Conservation (phyloP, 371 early-diverging fungal genomes). For the Gilbertella persicaria region DNA sequence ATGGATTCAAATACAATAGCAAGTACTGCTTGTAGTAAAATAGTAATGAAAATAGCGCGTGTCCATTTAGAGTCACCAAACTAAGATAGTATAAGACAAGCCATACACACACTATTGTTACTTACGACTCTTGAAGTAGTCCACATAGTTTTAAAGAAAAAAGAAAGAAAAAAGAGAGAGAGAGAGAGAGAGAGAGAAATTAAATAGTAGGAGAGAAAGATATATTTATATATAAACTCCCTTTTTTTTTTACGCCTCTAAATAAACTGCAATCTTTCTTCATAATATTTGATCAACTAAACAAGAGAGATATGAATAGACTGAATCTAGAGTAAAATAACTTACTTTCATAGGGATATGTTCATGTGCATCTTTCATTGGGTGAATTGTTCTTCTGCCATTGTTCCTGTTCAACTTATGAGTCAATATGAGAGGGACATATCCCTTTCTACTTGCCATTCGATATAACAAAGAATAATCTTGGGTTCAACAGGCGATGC, state of each 20-base stretch:
- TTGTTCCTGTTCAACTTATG: slow-evolving; percentile 18
- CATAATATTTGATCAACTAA: slow-evolving; percentile 31
- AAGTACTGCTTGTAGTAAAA: slow-evolving; percentile 36
- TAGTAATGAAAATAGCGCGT: slow-evolving; percentile 40
- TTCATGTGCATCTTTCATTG: slow-evolving; percentile 29
- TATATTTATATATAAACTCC: neutral
- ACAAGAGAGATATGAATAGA: slow-evolving; percentile 1
- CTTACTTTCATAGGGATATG: slow-evolving; percentile 26
- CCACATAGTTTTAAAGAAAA: slow-evolving; percentile 1
- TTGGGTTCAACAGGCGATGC: slow-evolving; percentile 16
- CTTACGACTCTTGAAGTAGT: slow-evolving; percentile 37
- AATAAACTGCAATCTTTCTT: slow-evolving; percentile 24
- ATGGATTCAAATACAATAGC: slow-evolving; percentile 48
- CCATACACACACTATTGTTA: neutral
- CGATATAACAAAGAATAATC: slow-evolving; percentile 24
- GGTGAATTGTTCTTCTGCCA: slow-evolving; percentile 36
- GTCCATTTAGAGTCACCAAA: slow-evolving; percentile 56
- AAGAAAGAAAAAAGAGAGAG: slow-evolving; percentile 5
- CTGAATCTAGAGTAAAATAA: neutral
- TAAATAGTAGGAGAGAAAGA: slow-evolving; percentile 1
- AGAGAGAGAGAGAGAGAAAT: slow-evolving; percentile 1
- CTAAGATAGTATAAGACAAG: slow-evolving; percentile 11
- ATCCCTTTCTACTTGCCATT: slow-evolving; percentile 23
- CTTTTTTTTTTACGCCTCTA: slow-evolving; percentile 4
- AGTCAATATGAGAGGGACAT: neutral